Conservation (phyloP, 495 filamentous ascomycete species). For the Trichocladium uniseriatum region DNA sequence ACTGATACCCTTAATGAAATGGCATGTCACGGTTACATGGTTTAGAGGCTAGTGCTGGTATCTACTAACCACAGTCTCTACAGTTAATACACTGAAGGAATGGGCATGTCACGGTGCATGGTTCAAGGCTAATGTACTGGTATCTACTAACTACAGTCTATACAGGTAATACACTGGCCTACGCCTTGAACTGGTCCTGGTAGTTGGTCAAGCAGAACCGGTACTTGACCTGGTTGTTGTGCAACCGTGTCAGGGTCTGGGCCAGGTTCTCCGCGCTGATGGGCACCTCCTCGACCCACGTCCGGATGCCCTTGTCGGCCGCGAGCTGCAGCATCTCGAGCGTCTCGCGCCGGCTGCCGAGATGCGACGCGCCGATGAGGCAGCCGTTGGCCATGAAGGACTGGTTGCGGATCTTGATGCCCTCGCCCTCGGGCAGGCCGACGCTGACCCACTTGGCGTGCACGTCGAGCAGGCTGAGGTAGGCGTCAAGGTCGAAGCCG, state of each 20-base stretch:
- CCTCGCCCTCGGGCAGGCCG: conserved; percentile 73
- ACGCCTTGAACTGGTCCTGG: conserved; percentile 34
- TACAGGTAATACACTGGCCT: not conserved
- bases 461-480: conserved; percentile 71
- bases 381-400: conserved; percentile 68
- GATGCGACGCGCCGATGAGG: conserved; percentile 70
- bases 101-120: not conserved
- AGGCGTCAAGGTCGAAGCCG: conserved; percentile 52
- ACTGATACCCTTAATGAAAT: conserved; percentile 2
- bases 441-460: conserved; percentile 77
- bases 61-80: too few species aligned
- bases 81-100: too few species aligned
- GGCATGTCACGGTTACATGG: conserved; percentile 15
- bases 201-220: conserved; percentile 41
- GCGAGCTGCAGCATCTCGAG: conserved; percentile 75
- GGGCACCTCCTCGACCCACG: conserved; percentile 70
- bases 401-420: conserved; percentile 65
- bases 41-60: not conserved
- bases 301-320: conserved; percentile 68
- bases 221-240: conserved; percentile 59
- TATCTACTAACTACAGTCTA: not conserved
- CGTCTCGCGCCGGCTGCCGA: conserved; percentile 75
- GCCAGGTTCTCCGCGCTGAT: conserved; percentile 62
- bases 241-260: conserved; percentile 56
- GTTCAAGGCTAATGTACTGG: too few species aligned